phyloP scores from a whole-genome alignment of 208 protist species.

The Trypanosoma platydactyli region DNA sequence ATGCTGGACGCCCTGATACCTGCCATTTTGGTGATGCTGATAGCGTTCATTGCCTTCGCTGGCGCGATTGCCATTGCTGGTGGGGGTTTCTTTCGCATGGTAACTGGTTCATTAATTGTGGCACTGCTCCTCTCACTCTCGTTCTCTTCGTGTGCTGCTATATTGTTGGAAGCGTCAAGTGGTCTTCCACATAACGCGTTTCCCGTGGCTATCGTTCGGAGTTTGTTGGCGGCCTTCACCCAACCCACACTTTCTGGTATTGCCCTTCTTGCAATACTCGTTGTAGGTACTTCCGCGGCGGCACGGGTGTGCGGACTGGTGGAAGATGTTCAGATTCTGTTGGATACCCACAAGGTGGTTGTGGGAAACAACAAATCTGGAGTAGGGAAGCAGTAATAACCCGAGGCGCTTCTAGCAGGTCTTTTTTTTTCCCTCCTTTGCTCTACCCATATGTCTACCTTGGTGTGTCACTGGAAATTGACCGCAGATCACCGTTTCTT shows the following conservation, averaged over 20 bases:
- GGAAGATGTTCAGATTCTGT: conserved; percentile 70
- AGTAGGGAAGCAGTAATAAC: background rate
- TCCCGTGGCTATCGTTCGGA: conserved; percentile 35
- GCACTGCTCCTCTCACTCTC: conserved; percentile 42
- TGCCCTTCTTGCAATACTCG: conserved; percentile 42
- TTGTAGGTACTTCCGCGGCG: conserved; percentile 42
- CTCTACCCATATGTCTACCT: background rate
- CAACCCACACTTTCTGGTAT: conserved; percentile 74
- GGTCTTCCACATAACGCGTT: conserved; percentile 11
- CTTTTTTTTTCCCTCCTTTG: background rate
- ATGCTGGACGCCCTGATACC: conserved; percentile 9
- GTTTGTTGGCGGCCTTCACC: conserved; percentile 47
- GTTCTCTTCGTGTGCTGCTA: conserved; percentile 41
- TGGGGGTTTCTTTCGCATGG: conserved; percentile 46
- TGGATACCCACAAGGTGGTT: conserved; percentile 55
- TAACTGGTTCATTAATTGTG: conserved; percentile 42
- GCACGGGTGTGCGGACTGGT: conserved; percentile 42
- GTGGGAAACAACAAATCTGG: background rate
- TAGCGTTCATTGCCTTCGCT: conserved; percentile 30
- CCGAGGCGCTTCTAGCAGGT: background rate
- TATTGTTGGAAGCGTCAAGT: conserved; percentile 27
- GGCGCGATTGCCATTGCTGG: conserved; percentile 42
- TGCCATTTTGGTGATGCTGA: conserved; percentile 16
- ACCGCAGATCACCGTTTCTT: too few relatives aligned
- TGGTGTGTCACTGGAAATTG: too few relatives aligned